Base-by-base conservation (phyloP, 1,139 yeast species). In the Torulaspora pretoriensis region DNA sequence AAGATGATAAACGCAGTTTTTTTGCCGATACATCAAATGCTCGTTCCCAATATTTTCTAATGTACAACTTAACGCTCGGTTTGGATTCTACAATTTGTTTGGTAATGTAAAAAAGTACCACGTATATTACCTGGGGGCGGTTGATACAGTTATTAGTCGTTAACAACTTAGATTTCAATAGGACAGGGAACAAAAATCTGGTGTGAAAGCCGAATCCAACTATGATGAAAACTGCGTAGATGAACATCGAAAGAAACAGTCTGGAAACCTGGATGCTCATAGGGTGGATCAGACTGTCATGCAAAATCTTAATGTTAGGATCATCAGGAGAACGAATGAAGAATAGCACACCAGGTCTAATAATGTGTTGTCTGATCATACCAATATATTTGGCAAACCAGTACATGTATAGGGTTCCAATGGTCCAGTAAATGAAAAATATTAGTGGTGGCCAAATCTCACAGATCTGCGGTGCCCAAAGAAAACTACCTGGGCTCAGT, bases 281-380 rank as follows among this genome's bases (percentile, higher is more conserved):
- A 1, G 96, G 87, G 52, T 85, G 80, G 44, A 84, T 83, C 49
- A 92, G 68, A 1, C 95, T 94, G 61, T 90, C 96, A 54, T 88
- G 92, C 37, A 92, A 76, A n/a, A 94, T 77, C 51, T 92, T 79
- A 35, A 89, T 82, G 55, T 88, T 84, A 25, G 96, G 96, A 61
- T 92, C 97, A 55, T 90, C 96, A 2, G 97, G 96, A 26, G 95
- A 89, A 52, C 96, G 75, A 46, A 94, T 86, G 67, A 94, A 92
- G 65, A 80, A 92, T 35, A 92, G 70, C 2, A 88, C 96, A 5
- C 98, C 99, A 0, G 87, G 83, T 45, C 99, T 77, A 53, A 92
- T 74, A 34, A 89, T 81, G 45, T 71, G 68, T 34, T 75, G 70
- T 51, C 98, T 74, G 28, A 83, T 75, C 88, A 89, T 83, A 4